These are phyloP conservation scores for Apium graveolens DNA, from an alignment of 129 eudicot species.

Conservation along the genomic window DNA sequence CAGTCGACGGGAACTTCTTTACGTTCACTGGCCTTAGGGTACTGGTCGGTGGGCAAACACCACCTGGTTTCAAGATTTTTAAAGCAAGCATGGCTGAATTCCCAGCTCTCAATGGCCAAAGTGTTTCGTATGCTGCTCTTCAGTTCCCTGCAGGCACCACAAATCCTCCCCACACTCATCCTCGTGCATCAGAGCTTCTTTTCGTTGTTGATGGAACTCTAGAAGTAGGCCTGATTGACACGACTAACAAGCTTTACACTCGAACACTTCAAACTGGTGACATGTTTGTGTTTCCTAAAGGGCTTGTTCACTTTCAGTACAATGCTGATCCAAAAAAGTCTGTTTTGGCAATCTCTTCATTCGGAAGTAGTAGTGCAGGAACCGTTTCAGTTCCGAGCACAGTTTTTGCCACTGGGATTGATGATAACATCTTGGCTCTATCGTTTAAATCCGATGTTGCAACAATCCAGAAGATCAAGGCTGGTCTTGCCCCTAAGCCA, in stretches of 20 bases:
- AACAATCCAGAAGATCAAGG: too few relatives aligned
- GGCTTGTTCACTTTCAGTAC: too few relatives aligned
- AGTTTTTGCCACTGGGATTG: neutral
- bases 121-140: slow-evolving; percentile 2
- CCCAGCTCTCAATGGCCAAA: neutral
- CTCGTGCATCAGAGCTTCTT: neutral
- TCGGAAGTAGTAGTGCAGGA: neutral
- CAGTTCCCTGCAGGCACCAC: neutral
- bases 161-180: neutral
- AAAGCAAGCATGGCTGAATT: neutral
- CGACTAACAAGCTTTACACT: too few relatives aligned
- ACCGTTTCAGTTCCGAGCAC: neutral
- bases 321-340: neutral
- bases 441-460: too few relatives aligned
- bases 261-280: too few relatives aligned
- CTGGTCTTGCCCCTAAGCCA: too few relatives aligned
- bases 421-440: neutral
- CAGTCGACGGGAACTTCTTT: neutral
- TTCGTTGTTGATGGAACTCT: neutral
- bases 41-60: neutral
- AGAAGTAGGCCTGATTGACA: neutral
- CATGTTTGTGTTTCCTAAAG: too few relatives aligned
- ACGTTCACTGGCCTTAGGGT: neutral
- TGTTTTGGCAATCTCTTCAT: neutral
- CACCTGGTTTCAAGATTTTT: neutral